phyloP scores from a whole-genome alignment of 176 grass and related monocot genomes.

The Melocanna baccifera region DNA sequence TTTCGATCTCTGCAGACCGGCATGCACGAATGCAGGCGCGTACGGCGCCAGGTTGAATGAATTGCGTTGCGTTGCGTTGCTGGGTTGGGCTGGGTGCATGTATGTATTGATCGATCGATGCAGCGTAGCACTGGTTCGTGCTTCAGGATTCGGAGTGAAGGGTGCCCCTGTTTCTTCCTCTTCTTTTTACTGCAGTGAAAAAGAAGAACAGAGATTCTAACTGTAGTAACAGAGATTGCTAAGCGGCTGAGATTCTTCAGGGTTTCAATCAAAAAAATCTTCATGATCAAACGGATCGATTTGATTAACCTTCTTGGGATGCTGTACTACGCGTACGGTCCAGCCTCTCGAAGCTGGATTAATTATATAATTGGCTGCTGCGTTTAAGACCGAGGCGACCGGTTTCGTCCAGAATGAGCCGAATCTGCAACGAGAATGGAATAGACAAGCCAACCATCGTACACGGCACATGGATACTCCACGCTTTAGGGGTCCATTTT shows the following conservation, averaged over 20 bases:
- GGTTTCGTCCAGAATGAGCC: background rate
- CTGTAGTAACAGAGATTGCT: background rate
- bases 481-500: background rate
- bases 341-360: background rate
- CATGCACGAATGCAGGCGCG: constrained; percentile 15
- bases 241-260: background rate
- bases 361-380: background rate
- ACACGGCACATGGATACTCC: background rate
- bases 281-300: background rate
- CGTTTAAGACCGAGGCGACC: background rate
- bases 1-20: background rate
- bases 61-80: constrained; percentile 2
- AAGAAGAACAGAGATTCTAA: background rate
- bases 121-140: constrained; percentile 16
- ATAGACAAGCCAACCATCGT: background rate
- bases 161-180: background rate
- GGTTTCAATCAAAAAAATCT: background rate
- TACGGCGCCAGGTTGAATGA: background rate
- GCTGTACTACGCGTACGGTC: background rate
- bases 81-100: background rate
- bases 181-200: background rate
- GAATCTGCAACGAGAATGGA: background rate
- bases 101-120: constrained; percentile 32
- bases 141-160: background rate
- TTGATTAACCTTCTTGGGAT: background rate